Evolutionary conservation across 192 early-diverging fungal species (phyloP).

Genomic region (Phycomyces blakesleeanus): DNA sequence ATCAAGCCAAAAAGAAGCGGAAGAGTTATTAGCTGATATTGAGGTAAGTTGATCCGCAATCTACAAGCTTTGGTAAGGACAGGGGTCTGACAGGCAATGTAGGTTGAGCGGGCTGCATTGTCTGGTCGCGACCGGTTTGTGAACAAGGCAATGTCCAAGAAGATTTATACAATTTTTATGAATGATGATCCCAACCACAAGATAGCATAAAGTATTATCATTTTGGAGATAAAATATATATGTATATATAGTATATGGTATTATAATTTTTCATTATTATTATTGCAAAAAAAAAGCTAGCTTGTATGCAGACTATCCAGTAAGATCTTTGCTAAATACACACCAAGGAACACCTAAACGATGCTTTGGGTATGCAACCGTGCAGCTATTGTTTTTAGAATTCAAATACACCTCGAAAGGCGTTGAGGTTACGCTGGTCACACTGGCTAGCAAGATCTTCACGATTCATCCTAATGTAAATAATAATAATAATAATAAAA

Average conservation of each 20-base stretch:
- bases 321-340: too few relatives aligned
- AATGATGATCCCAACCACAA: conserved; percentile 29
- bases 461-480: conserved; percentile 68
- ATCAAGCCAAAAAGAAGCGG: conserved; percentile 14
- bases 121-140: conserved; percentile 20
- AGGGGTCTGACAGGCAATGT: not conserved
- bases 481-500: too few relatives aligned
- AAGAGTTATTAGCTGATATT: conserved; percentile 34
- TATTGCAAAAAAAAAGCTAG: too few relatives aligned
- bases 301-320: too few relatives aligned
- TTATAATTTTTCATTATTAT: too few relatives aligned
- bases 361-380: too few relatives aligned
- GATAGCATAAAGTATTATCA: conserved; percentile 10
- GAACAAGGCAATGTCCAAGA: conserved; percentile 38
- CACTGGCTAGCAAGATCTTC: conserved; percentile 80
- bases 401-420: conserved; percentile 83
- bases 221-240: too few relatives aligned
- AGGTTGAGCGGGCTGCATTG: conserved; percentile 20
- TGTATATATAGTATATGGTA: too few relatives aligned
- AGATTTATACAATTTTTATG: conserved; percentile 44
- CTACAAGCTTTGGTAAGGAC: too few relatives aligned
- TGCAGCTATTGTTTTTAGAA: conserved; percentile 52
- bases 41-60: conserved; percentile 21
- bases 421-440: conserved; percentile 71
- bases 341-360: too few relatives aligned